Percentiles rank a stretch among this genome's conserved stretches.
Conservation (phyloP, 805 yeast species). For the Nakazawaea anatomiae region DNA sequence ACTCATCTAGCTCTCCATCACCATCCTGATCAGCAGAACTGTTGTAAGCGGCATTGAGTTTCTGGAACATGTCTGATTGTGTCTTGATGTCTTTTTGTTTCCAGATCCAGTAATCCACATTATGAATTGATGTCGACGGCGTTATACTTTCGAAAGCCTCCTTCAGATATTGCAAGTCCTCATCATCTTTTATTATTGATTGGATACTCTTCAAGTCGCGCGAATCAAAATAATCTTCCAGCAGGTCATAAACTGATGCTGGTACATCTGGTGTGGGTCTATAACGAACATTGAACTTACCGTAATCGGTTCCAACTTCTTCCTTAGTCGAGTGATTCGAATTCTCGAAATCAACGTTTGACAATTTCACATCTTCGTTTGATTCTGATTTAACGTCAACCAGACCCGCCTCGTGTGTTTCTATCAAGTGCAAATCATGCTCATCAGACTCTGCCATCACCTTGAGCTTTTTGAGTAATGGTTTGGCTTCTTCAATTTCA, state of each 20-base stretch:
- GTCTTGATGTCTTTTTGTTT: constrained; percentile 32
- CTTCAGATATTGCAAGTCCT: constrained; percentile 56
- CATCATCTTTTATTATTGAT: constrained; percentile 59
- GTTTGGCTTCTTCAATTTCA: constrained; percentile 15
- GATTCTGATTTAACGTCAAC: neutral
- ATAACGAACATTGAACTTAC: constrained; percentile 30
- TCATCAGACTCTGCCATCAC: constrained; percentile 16
- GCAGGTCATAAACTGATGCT: constrained; percentile 47
- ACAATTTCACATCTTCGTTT: constrained; percentile 6
- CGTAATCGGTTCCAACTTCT: constrained; percentile 19
- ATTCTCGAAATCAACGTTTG: neutral
- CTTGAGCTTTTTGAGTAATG: neutral
- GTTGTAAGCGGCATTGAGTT: constrained; percentile 18
- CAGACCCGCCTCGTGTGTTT: no score
- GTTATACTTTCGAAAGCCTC: constrained; percentile 30
- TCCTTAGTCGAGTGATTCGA: constrained; percentile 8
- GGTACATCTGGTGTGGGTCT: constrained; percentile 50
- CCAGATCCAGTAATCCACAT: constrained; percentile 65
- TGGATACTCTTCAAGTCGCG: constrained; percentile 47
- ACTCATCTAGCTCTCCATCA: constrained; percentile 22
- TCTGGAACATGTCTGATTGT: constrained; percentile 7
- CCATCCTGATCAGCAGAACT: constrained; percentile 21
- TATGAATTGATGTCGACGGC: constrained; percentile 19
- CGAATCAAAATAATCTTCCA: constrained; percentile 30
- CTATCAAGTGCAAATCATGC: neutral